Conservation (phyloP, 768 basidiomycete species). For the Mycena amicta region DNA sequence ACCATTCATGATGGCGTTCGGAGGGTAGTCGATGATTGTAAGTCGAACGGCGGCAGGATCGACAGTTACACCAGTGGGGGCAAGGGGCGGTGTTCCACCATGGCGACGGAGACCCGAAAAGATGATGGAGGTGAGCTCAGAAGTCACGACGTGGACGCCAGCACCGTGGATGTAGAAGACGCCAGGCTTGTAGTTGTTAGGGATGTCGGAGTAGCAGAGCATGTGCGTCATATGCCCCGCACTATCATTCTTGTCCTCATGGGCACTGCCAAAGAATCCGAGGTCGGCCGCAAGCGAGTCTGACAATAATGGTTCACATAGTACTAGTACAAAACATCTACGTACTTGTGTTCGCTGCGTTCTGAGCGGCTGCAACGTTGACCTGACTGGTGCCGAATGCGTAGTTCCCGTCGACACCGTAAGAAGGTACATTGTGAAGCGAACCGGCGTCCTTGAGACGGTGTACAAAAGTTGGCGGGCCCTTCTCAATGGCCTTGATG, state of each 20-base stretch:
- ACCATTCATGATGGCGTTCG: background rate
- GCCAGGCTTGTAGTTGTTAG: background rate
- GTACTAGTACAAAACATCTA: background rate
- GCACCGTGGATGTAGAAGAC: constrained; percentile 8
- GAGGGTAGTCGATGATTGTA: background rate
- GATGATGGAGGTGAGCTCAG: background rate
- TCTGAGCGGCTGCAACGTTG: constrained; percentile 1
- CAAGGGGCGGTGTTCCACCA: constrained; percentile 7
- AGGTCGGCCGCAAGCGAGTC: background rate
- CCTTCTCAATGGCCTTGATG: background rate
- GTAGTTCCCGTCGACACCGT: constrained; percentile 1
- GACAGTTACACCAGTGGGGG: background rate
- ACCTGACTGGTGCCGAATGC: constrained; percentile 1
- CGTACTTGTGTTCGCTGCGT: background rate
- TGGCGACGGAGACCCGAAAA: constrained; percentile 5
- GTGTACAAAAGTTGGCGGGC: background rate
- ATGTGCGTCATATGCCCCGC: background rate
- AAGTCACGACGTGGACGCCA: background rate
- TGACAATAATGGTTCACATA: background rate
- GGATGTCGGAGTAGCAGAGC: constrained; percentile 1
- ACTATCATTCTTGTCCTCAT: background rate
- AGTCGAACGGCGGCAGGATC: background rate
- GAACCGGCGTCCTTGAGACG: background rate
- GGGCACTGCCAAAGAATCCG: constrained; percentile 4
- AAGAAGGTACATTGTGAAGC: background rate